These are phyloP conservation scores for Cryphonectria naterciae DNA, from an alignment of 2,329 filamentous ascomycete genomes.

Conservation along the genomic window DNA sequence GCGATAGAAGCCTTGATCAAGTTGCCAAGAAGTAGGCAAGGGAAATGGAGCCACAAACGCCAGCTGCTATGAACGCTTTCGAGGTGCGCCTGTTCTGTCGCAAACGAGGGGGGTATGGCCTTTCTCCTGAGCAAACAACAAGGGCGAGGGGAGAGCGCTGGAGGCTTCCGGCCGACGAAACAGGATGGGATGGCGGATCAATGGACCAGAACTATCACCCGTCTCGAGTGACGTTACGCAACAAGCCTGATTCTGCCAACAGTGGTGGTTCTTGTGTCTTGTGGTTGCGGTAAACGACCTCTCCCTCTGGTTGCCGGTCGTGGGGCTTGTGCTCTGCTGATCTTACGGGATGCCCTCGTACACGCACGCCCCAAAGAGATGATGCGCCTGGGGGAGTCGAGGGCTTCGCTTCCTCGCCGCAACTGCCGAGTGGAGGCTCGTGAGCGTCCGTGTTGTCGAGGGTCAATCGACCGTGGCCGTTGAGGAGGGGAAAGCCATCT, in stretches of 20 bases:
- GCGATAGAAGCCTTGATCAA: conserved; percentile 2
- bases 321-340: conserved; percentile 6
- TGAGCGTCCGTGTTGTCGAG: not conserved
- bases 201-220: conserved; percentile 18
- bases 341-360: conserved; percentile 2
- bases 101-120: conserved; percentile 2
- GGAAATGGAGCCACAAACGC: conserved; percentile 17
- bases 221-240: conserved; percentile 29
- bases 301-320: not conserved
- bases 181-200: conserved; percentile 12
- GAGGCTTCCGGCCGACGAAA: conserved; percentile 14
- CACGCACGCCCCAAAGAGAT: conserved; percentile 1
- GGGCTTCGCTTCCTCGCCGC: conserved; percentile 5
- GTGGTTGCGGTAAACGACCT: conserved; percentile 1
- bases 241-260: conserved; percentile 17
- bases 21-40: conserved; percentile 9
- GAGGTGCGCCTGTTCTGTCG: conserved; percentile 13
- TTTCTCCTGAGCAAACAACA: conserved; percentile 22
- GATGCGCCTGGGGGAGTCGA: not conserved
- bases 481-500: conserved; percentile 12
- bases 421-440: conserved; percentile 4
- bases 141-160: conserved; percentile 11
- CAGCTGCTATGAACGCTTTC: conserved; percentile 17
- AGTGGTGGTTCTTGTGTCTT: conserved; percentile 2
- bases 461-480: conserved; percentile 14